Conservation (phyloP, 768 basidiomycete species). For the Mycena albidolilacea region DNA sequence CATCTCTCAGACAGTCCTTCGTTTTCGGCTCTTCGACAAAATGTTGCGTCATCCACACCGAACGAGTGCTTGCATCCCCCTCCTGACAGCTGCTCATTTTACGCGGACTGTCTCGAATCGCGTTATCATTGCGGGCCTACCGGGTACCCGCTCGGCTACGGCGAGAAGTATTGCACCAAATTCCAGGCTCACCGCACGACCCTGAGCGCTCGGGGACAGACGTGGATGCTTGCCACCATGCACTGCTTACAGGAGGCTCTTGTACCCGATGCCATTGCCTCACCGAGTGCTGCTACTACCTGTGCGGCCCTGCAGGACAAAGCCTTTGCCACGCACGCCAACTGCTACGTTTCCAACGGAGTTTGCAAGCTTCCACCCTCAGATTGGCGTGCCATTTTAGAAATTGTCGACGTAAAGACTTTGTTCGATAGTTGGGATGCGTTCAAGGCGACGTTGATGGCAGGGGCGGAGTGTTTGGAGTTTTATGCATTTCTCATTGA, state of each 20-base stretch:
- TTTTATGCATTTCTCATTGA: slow-evolving; percentile 41
- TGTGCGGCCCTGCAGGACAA: slow-evolving; percentile 53
- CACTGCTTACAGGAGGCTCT: slow-evolving; percentile 60
- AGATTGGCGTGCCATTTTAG: slow-evolving; percentile 56
- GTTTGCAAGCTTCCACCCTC: slow-evolving; percentile 53
- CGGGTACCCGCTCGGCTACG: slow-evolving; percentile 62
- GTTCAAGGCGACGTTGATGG: slow-evolving; percentile 46
- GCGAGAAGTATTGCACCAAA: slow-evolving; percentile 56
- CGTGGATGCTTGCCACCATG: slow-evolving; percentile 63
- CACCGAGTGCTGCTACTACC: slow-evolving; percentile 37
- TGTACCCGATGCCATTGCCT: slow-evolving; percentile 53
- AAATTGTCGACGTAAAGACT: slow-evolving; percentile 53
- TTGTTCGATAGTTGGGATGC: slow-evolving; percentile 50
- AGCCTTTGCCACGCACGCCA: slow-evolving; percentile 59
- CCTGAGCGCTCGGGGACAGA: slow-evolving; percentile 52
- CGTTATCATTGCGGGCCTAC: slow-evolving; percentile 59
- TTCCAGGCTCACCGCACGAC: slow-evolving; percentile 49
- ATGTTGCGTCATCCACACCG: neutral
- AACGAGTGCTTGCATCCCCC: slow-evolving; percentile 50
- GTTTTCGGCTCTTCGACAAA: neutral
- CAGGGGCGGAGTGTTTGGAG: slow-evolving; percentile 51
- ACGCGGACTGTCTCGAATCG: slow-evolving; percentile 60
- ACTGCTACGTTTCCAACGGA: slow-evolving; percentile 59
- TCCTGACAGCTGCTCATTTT: slow-evolving; percentile 59
- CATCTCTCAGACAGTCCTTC: neutral